phyloP scores from a whole-genome alignment of 352 stramenopile species.

The Phytophthora hibernalis region DNA sequence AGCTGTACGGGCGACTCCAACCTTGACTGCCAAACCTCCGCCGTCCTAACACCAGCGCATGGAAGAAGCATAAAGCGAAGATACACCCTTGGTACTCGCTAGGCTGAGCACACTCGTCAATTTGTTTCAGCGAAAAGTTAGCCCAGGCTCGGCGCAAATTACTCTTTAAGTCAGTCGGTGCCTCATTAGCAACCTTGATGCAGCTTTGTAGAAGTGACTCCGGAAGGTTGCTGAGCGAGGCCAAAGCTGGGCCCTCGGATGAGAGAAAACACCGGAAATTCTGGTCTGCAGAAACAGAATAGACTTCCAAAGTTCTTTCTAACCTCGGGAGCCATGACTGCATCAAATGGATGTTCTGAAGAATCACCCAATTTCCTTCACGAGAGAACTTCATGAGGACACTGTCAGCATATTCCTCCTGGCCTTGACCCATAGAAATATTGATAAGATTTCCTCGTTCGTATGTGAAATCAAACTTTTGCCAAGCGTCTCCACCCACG shows the following conservation, averaged over 20 bases:
- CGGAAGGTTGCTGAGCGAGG: constrained; percentile 90
- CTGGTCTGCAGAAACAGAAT: constrained; percentile 83
- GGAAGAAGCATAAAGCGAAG: constrained; percentile 96
- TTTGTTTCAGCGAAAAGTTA: constrained; percentile 80
- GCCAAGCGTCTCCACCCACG: constrained; percentile 85
- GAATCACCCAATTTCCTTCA: constrained; percentile 89
- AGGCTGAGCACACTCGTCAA: constrained; percentile 71
- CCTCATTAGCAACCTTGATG: constrained; percentile 90
- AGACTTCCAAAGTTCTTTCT: constrained; percentile 80
- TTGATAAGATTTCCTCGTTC: constrained; percentile 80
- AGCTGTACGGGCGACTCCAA: constrained; percentile 94
- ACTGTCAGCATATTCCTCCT: constrained; percentile 78
- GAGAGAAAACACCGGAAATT: constrained; percentile 96
- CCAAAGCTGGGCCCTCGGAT: constrained; percentile 86
- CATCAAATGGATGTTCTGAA: constrained; percentile 95
- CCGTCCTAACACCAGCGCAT: constrained; percentile 91
- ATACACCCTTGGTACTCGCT: constrained; percentile 93
- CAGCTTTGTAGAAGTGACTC: constrained; percentile 86
- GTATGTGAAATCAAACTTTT: constrained; percentile 87
- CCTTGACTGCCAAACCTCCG: constrained; percentile 92
- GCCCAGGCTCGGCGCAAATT: constrained; percentile 85
- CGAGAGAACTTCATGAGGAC: constrained; percentile 73
- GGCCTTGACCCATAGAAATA: constrained; percentile 92
- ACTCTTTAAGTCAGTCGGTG: constrained; percentile 82
- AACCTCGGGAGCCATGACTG: constrained; percentile 89